phyloP scores from a whole-genome alignment of 2,329 filamentous ascomycete genomes.

The Fusarium mangiferae region DNA sequence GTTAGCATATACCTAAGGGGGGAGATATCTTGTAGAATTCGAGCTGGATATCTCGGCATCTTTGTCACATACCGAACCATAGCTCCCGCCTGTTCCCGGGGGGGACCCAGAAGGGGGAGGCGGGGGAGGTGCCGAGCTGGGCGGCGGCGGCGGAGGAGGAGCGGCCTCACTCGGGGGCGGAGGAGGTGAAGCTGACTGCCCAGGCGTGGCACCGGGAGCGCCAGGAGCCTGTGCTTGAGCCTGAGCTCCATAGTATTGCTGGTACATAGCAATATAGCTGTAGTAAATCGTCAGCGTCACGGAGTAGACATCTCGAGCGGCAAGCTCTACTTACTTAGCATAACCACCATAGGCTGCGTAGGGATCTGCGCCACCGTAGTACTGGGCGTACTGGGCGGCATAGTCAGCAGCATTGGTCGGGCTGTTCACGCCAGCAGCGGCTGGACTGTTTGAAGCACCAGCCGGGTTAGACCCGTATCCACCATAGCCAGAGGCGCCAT shows the following conservation, averaged over 20 bases:
- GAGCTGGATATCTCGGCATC: not conserved
- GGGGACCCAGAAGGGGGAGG: slow-evolving; percentile 56
- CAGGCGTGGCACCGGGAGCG: slow-evolving; percentile 48
- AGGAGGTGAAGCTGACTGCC: slow-evolving; percentile 62
- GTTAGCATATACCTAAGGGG: slow-evolving; percentile 23
- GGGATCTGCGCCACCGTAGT: slow-evolving; percentile 80
- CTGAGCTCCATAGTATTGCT: slow-evolving; percentile 71
- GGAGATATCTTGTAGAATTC: not conserved
- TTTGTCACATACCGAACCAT: slow-evolving; percentile 68
- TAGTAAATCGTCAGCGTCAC: slow-evolving; percentile 35
- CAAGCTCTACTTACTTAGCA: slow-evolving; percentile 66
- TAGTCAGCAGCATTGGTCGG: slow-evolving; percentile 66
- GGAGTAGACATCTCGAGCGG: not conserved
- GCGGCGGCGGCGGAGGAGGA: slow-evolving; percentile 65
- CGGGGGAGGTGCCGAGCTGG: slow-evolving; percentile 54
- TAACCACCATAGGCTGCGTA: slow-evolving; percentile 94
- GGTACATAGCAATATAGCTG: slow-evolving; percentile 76
- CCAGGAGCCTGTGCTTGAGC: slow-evolving; percentile 57
- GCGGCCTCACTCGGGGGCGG: slow-evolving; percentile 69
- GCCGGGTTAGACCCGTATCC: slow-evolving; percentile 46
- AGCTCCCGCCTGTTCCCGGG: slow-evolving; percentile 59
- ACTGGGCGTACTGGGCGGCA: slow-evolving; percentile 83
- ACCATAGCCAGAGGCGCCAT: slow-evolving; percentile 43
- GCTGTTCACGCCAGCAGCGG: slow-evolving; percentile 44
- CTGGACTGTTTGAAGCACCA: slow-evolving; percentile 51